Percentiles rank a stretch among this genome's conserved stretches.
phyloP scores from a whole-genome alignment of 1,284 basidiomycete species.

The Taiwanofungus camphoratus region DNA sequence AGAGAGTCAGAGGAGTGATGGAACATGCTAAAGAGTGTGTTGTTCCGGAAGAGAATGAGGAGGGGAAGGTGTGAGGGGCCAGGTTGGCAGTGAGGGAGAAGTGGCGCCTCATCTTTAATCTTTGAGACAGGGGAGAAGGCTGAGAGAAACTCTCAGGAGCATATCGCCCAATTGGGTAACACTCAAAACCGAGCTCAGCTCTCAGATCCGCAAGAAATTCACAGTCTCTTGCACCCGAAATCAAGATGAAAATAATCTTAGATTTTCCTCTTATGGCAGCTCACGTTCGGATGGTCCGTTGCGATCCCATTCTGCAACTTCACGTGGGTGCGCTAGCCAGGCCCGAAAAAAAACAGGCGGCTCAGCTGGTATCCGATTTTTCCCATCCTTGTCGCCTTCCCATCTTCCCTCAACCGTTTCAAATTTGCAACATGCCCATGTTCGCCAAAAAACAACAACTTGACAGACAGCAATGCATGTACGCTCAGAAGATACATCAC shows the following conservation, averaged over 20 bases:
- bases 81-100: conserved; percentile 9
- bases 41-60: conserved; percentile 17
- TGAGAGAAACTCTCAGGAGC: conserved; percentile 21
- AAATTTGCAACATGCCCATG: conserved; percentile 2
- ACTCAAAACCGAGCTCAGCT: conserved; percentile 5
- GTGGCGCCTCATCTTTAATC: conserved; percentile 15
- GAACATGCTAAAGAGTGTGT: conserved; percentile 12
- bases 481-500: no score
- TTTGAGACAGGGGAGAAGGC: conserved; percentile 9
- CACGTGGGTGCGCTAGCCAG: conserved; percentile 10
- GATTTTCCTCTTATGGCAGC: conserved; percentile 14
- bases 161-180: conserved; percentile 5
- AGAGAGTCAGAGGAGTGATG: conserved; percentile 23
- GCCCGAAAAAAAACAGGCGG: conserved; percentile 1
- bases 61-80: conserved; percentile 8
- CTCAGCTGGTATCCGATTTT: conserved; percentile 2
- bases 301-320: conserved; percentile 7
- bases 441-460: neutral
- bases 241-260: conserved; percentile 24
- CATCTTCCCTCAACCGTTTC: conserved; percentile 15
- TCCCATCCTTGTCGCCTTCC: conserved; percentile 17
- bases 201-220: conserved; percentile 19
- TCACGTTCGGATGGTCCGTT: conserved; percentile 11
- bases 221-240: conserved; percentile 13
- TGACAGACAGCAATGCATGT: neutral